These are phyloP conservation scores for Cercis canadensis DNA, from an alignment of 306 rosid species.

Conservation along the genomic window DNA sequence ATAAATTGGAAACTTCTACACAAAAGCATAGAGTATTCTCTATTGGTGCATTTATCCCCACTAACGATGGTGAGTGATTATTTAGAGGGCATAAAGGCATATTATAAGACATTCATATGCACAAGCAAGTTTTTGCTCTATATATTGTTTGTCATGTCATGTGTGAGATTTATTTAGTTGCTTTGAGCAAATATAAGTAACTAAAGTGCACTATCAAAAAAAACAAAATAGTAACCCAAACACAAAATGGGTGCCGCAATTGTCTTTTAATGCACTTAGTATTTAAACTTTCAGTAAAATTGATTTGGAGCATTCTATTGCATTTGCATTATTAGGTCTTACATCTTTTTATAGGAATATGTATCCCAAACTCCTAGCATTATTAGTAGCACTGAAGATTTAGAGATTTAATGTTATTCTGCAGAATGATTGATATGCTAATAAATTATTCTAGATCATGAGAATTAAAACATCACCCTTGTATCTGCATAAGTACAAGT, in stretches of 20 bases:
- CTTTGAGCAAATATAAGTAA: slow-evolving; percentile 25
- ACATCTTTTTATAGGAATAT: too few relatives aligned
- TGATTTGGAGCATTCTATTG: too few relatives aligned
- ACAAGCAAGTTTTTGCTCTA: neutral
- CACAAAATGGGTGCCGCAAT: neutral
- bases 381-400: too few relatives aligned
- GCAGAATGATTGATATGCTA: too few relatives aligned
- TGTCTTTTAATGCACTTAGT: neutral
- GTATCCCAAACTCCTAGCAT: too few relatives aligned
- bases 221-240: neutral
- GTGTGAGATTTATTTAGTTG: slow-evolving; percentile 25
- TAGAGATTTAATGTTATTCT: too few relatives aligned
- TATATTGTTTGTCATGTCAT: slow-evolving; percentile 11
- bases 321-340: too few relatives aligned
- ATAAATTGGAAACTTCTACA: slow-evolving; percentile 21
- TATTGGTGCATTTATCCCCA: slow-evolving; percentile 37
- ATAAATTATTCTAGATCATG: too few relatives aligned
- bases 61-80: slow-evolving; percentile 54
- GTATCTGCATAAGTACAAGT: neutral
- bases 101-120: too few relatives aligned
- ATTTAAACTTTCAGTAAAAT: too few relatives aligned
- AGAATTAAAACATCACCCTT: too few relatives aligned
- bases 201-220: neutral
- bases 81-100: slow-evolving; percentile 26
- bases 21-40: slow-evolving; percentile 46